Conservation (phyloP, 768 basidiomycete species). For the Auricularia heimuer region DNA sequence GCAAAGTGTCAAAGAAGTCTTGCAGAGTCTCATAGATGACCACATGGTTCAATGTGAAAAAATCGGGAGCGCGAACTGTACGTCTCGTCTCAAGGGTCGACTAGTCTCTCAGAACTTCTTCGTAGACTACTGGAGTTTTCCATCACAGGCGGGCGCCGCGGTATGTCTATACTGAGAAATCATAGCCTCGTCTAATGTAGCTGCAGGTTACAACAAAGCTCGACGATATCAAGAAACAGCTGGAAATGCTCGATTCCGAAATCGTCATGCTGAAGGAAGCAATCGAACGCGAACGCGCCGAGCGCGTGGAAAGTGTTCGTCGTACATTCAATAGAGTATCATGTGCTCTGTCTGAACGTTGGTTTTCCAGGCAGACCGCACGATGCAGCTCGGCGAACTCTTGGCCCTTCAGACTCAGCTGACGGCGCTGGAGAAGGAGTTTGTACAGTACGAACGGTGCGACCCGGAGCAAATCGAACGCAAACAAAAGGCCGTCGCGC, state of each 20-base stretch:
- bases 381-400: conserved; percentile 41
- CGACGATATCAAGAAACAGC: conserved; percentile 38
- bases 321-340: not conserved
- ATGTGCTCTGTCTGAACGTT: not conserved
- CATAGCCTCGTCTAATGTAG: not conserved
- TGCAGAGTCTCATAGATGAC: conserved; percentile 82
- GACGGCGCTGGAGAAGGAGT: conserved; percentile 49
- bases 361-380: conserved; percentile 43
- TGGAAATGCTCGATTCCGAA: conserved; percentile 33
- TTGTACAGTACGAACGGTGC: conserved; percentile 69
- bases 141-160: conserved; percentile 73
- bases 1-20: conserved; percentile 85
- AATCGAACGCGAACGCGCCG: conserved; percentile 41
- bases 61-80: conserved; percentile 91
- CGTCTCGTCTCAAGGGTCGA: conserved; percentile 16
- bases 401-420: conserved; percentile 39
- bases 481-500: conserved; percentile 55
- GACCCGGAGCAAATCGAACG: conserved; percentile 77
- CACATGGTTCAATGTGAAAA: conserved; percentile 81
- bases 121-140: conserved; percentile 92
- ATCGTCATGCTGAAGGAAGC: conserved; percentile 37
- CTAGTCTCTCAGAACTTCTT: conserved; percentile 4
- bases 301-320: conserved; percentile 50
- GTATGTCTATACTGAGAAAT: conserved; percentile 27
- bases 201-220: conserved; percentile 50